Conservation (phyloP, 495 filamentous ascomycete species). For the Elasticomyces elasticus region DNA sequence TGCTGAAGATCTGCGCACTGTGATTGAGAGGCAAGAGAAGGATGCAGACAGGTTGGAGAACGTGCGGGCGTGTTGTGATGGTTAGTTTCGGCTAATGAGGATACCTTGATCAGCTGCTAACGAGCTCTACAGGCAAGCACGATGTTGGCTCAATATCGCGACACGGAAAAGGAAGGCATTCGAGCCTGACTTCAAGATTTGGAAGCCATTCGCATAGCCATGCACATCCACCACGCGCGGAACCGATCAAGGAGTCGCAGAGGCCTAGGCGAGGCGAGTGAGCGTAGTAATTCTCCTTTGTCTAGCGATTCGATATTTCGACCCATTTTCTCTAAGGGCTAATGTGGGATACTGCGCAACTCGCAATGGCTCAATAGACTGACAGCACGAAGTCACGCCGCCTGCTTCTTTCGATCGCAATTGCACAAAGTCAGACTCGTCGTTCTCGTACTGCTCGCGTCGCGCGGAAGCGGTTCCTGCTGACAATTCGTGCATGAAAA, state of each 20-base stretch:
- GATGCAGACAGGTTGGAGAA: slow-evolving; percentile 78
- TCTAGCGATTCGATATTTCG: background rate
- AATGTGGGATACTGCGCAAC: too few relatives aligned
- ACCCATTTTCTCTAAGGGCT: too few relatives aligned
- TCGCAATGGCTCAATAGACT: too few relatives aligned
- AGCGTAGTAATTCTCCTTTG: background rate
- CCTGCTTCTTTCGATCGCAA: too few relatives aligned
- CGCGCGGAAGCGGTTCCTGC: too few relatives aligned
- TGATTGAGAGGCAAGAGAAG: slow-evolving; percentile 63
- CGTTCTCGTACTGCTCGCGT: too few relatives aligned
- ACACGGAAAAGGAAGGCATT: slow-evolving; percentile 1
- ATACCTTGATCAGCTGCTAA: slow-evolving; percentile 9
- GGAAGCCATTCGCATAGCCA: slow-evolving; percentile 10
- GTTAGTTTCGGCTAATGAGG: slow-evolving; percentile 41
- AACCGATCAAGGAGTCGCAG: slow-evolving; percentile 8
- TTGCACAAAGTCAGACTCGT: too few relatives aligned
- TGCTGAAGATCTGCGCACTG: slow-evolving; percentile 65
- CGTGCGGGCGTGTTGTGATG: slow-evolving; percentile 94
- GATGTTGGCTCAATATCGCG: slow-evolving; percentile 21
- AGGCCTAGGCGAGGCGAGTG: slow-evolving; percentile 13
- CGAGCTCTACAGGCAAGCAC: slow-evolving; percentile 19
- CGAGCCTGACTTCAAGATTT: background rate
- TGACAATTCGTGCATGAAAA: too few relatives aligned
- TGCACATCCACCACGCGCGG: slow-evolving; percentile 6
- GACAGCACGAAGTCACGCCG: too few relatives aligned